Evolutionary conservation across 805 yeast genomes (phyloP).

Genomic region (Wickerhamiella parazyma): DNA sequence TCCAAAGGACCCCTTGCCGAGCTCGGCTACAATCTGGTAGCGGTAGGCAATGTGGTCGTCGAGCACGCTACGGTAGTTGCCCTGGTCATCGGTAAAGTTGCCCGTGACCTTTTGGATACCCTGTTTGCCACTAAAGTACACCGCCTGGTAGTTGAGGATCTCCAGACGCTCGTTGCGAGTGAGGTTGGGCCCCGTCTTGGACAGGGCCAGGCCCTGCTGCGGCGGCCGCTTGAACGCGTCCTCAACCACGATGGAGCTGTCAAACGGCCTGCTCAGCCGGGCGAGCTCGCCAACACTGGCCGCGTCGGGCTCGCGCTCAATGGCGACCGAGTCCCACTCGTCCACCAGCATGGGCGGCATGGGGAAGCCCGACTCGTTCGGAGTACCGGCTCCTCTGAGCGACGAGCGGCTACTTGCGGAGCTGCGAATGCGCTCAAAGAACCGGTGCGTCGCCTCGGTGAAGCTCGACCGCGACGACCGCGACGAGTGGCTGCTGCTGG

Average conservation of each 20-base stretch:
- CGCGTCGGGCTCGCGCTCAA: slow-evolving; percentile 13
- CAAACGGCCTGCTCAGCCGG: neutral
- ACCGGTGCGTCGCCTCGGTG: slow-evolving; percentile 4
- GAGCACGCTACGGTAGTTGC: slow-evolving; percentile 40
- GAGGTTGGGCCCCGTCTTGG: slow-evolving; percentile 20
- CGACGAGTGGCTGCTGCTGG: neutral
- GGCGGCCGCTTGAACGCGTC: neutral
- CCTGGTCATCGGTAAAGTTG: slow-evolving; percentile 34
- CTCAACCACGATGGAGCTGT: neutral
- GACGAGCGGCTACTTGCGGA: slow-evolving; percentile 3
- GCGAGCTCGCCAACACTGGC: slow-evolving; percentile 9
- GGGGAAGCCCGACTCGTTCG: neutral
- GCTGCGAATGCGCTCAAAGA: slow-evolving; percentile 2
- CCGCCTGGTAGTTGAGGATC: slow-evolving; percentile 34
- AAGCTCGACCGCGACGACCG: slow-evolving; percentile 5
- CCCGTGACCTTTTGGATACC: slow-evolving; percentile 17
- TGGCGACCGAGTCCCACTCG: slow-evolving; percentile 9
- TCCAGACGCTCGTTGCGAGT: slow-evolving; percentile 51
- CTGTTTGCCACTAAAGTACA: slow-evolving; percentile 39
- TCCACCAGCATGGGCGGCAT: neutral
- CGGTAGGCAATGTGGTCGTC: slow-evolving; percentile 70
- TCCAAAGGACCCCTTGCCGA: slow-evolving; percentile 76
- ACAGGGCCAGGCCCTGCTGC: slow-evolving; percentile 15
- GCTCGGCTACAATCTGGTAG: slow-evolving; percentile 42
- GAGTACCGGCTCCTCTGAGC: neutral